Conservation (phyloP, 371 early-diverging fungal species). For the Mucor ambiguus region DNA sequence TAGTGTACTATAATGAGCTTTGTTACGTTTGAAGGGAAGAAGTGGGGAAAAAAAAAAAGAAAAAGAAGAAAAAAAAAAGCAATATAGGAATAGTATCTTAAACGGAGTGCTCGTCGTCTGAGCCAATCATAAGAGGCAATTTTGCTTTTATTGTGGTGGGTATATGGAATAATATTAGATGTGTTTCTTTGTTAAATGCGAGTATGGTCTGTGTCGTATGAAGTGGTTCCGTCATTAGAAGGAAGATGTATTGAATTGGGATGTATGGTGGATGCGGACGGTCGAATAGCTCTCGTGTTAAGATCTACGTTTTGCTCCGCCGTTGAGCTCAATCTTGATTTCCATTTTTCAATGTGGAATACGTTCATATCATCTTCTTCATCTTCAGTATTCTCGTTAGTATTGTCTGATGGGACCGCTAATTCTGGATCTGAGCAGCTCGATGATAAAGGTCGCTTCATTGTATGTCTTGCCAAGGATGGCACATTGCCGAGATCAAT, state of each 20-base stretch:
- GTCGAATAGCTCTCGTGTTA: background rate
- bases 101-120: background rate
- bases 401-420: background rate
- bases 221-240: background rate
- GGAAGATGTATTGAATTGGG: background rate
- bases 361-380: conserved; percentile 1
- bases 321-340: background rate
- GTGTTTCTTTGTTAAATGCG: background rate
- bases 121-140: background rate
- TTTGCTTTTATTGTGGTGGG: conserved; percentile 5
- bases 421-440: conserved; percentile 3
- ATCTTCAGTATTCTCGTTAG: conserved; percentile 3
- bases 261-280: background rate
- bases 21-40: background rate
- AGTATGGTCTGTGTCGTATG: conserved; percentile 18
- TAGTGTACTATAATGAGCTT: background rate
- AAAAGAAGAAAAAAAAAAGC: background rate
- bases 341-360: conserved; percentile 8
- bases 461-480: background rate
- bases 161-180: conserved; percentile 4
- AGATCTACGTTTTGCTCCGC: background rate
- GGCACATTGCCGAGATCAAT: conserved; percentile 12
- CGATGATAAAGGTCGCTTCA: background rate
- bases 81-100: background rate
- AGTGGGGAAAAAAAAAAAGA: background rate